Evolutionary conservation across 305 asterid genomes (phyloP), one percentile per base, ranked within the genome.

Genomic region (Andrographis paniculata): DNA sequence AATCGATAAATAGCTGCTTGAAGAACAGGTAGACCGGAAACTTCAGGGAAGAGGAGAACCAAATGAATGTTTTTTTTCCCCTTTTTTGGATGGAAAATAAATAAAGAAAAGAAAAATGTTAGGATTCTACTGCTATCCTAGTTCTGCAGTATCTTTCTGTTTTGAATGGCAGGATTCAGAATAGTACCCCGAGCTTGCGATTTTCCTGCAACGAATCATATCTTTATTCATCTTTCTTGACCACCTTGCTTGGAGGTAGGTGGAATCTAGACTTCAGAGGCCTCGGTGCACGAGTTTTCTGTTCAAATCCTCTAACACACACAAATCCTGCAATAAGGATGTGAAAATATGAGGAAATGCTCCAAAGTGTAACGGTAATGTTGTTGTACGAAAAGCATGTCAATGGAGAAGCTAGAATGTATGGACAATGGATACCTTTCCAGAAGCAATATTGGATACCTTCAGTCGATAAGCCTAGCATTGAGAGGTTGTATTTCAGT

Each of bases 281-380:
- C 42, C 79, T 62, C 1, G 98, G 98, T 40, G 94, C 73, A 70
- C 96, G 65, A 20, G 58, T 52, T 67, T 69, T 62, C 41, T 64
- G 69, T 58, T 86, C 94, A 52, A 89, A 86, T 48, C 96, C 98
- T 71, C 98, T 73, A 9, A 89, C 96, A 36, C 98, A 89, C 60
- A 89, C 88, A 50, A 80, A 80, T 44, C 98, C 98, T 89, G 93
- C 69, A 54, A 42, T 69, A 61, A 40, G 41, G 28, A 37, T 41
- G 50, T 24, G 48, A 54, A 56, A 20, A 14, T 2, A n/a, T 17
- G 9, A 19, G 15, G 20, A n/a, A 14, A 4, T 37, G 15, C 14
- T 37, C 5, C 8, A 10, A 37, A 37, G 6, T 37, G 42, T 4
- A 37, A 4, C 14, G 8, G 42, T 17, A 39, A 36, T 33, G 12